A percentile compares a stretch with the other conserved stretches of the same genome.
These are phyloP conservation scores for Collybiopsis confluens DNA, from an alignment of 768 basidiomycete genomes.

Conservation along the genomic window DNA sequence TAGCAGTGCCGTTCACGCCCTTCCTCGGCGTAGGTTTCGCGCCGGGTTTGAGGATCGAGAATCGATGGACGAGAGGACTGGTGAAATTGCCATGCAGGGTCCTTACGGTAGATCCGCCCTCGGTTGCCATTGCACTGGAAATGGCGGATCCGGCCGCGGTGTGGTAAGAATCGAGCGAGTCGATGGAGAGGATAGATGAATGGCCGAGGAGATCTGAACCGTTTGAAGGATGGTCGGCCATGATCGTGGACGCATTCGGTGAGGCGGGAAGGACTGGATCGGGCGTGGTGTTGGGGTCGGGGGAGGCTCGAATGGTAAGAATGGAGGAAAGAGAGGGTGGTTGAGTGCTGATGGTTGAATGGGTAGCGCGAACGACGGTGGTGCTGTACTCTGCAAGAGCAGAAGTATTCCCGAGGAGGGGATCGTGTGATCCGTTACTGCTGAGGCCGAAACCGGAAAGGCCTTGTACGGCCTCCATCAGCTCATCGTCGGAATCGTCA, in stretches of 20 bases:
- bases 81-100: slow-evolving; percentile 36
- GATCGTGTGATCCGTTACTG: slow-evolving; percentile 28
- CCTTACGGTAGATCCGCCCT: slow-evolving; percentile 69
- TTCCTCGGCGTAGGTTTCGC: slow-evolving; percentile 48
- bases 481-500: slow-evolving; percentile 71
- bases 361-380: slow-evolving; percentile 52
- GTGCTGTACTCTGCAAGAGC: slow-evolving; percentile 63
- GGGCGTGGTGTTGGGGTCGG: slow-evolving; percentile 43
- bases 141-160: slow-evolving; percentile 53
- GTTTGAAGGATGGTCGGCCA: slow-evolving; percentile 19
- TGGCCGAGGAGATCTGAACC: slow-evolving; percentile 34
- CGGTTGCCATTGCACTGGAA: slow-evolving; percentile 62
- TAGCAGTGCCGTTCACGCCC: slow-evolving; percentile 28
- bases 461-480: slow-evolving; percentile 54
- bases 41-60: slow-evolving; percentile 82
- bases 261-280: slow-evolving; percentile 35
- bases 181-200: slow-evolving; percentile 51
- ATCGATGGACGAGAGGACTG: slow-evolving; percentile 69
- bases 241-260: slow-evolving; percentile 3
- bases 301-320: slow-evolving; percentile 61
- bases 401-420: slow-evolving; percentile 9
- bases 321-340: slow-evolving; percentile 66
- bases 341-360: slow-evolving; percentile 29
- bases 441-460: slow-evolving; percentile 49
- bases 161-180: slow-evolving; percentile 59